Evolutionary conservation across 225 moss, liverwort and hornwort species (phyloP), one percentile per base, ranked within the genome.

Genomic region (Physcomitrellopsis africana): DNA sequence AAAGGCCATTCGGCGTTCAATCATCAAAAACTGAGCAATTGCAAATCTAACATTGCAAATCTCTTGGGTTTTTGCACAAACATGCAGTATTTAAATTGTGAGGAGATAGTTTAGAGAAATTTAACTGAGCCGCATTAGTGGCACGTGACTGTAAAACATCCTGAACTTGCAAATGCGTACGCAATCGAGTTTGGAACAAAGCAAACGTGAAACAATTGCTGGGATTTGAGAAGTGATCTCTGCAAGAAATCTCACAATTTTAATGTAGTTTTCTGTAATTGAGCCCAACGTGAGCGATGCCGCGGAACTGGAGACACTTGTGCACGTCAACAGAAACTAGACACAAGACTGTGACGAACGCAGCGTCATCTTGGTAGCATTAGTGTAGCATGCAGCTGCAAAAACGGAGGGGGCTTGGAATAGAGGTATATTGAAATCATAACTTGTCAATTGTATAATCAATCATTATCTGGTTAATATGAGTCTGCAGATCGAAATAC

Each of bases 371-470:
- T 54, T 60, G 7, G 32, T 74, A 44, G 65, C 17, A 46, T 26
- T 24, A 12, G n/a, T 29, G 27, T 72, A 47, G 18, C 43, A 26
- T 18, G 13, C n/a, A 60, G 11, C 53, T 45, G 24, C 16, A 59
- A 26, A 19, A 43, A 41, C 43, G 62, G 41, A 76, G 32, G 59
- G 48, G 49, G 59, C 23, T 22, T 41, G 49, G 58, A 58, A 22
- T 47, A 65, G 45, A 13, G 23, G 19, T 1, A 29, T 29, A 29
- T 29, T 29, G 32, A 4, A 5, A 37, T 2, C 0, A 37, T 37
- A 37, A 37, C 32, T 37, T 37, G 7, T 37, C 32, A 37, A 37
- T 37, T 37, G 32, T 37, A 37, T 37, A 37, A 37, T 37, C 4
- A 37, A 37, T 37, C 32, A 37, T 37, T 37, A 0, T 37, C 32